phyloP scores from a whole-genome alignment of 257 asterid species.

The Ocimum tenuiflorum region DNA sequence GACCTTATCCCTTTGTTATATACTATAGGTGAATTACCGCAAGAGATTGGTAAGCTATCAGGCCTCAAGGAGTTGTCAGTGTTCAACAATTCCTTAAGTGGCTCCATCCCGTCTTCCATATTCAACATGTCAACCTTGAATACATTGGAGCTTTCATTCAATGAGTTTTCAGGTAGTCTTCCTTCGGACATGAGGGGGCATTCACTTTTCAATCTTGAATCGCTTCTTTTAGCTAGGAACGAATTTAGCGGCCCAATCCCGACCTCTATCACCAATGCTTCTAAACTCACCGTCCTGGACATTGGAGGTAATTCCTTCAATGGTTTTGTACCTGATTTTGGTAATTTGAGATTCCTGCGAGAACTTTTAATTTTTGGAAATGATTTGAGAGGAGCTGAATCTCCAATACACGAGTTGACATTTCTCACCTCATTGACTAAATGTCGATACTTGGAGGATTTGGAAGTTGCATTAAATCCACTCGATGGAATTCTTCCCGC shows the following conservation, averaged over 20 bases:
- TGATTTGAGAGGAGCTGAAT: neutral
- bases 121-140: constrained; percentile 13
- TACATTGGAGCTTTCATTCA: neutral
- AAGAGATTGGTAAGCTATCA: constrained; percentile 20
- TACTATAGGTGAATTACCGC: constrained; percentile 20
- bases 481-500: neutral
- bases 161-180: constrained; percentile 7
- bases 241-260: constrained; percentile 19
- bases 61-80: neutral
- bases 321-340: neutral
- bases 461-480: neutral
- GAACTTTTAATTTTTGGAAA: neutral
- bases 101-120: constrained; percentile 14
- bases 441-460: neutral
- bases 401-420: neutral
- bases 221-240: constrained; percentile 13
- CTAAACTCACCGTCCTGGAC: constrained; percentile 19
- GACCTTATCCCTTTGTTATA: neutral
- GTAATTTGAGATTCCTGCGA: neutral
- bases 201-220: constrained; percentile 20
- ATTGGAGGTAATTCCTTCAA: neutral
- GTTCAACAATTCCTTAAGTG: neutral
- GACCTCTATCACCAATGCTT: constrained; percentile 23
- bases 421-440: constrained; percentile 2
- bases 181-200: neutral